These are phyloP conservation scores for Stagonosporopsis rhizophila DNA, from an alignment of 2,329 filamentous ascomycete species.

Conservation along the genomic window DNA sequence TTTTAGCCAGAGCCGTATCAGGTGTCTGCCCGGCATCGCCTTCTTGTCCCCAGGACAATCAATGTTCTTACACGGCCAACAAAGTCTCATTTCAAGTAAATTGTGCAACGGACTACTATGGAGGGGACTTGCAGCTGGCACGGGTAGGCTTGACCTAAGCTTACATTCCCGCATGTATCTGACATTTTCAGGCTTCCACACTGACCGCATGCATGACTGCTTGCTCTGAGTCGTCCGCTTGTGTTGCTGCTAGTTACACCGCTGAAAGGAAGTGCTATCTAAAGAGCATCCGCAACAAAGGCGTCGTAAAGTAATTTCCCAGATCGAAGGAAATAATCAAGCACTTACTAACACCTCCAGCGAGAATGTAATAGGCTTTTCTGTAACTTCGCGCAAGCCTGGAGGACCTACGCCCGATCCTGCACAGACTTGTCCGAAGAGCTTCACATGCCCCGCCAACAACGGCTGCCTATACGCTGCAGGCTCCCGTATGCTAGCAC, in stretches of 20 bases:
- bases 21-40: not conserved
- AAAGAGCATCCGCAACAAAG: not conserved
- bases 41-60: conserved; percentile 3
- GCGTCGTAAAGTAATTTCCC: not conserved
- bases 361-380: not conserved
- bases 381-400: not conserved
- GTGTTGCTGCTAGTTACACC: conserved; percentile 1
- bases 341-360: not conserved
- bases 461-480: not conserved
- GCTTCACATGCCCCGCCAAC: not conserved
- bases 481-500: not conserved
- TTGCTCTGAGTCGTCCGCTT: not conserved
- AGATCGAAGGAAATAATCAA: not conserved
- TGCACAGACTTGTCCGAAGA: not conserved
- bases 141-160: not conserved
- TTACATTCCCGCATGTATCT: not conserved
- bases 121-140: conserved; percentile 7
- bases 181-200: not conserved
- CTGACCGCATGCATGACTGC: not conserved
- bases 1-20: not conserved
- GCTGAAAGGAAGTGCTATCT: not conserved
- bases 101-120: conserved; percentile 5
- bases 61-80: not conserved
- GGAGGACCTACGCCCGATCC: not conserved
- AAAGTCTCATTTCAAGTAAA: conserved; percentile 1